Base-by-base conservation (phyloP, 169 alveolate genomes). In the Plasmodium cynomolgi region DNA sequence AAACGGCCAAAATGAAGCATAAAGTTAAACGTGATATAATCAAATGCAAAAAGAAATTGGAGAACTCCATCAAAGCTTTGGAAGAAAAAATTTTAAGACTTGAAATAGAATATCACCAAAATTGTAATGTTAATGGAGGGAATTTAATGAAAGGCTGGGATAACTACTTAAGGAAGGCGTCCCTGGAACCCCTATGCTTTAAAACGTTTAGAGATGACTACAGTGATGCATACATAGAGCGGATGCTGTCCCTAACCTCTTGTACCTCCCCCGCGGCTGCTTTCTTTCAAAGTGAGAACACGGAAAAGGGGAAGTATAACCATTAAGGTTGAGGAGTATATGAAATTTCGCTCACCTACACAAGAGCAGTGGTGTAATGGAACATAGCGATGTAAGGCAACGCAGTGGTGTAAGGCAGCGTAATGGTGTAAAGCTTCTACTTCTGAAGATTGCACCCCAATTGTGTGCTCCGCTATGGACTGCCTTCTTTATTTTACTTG, bases 61-160 rank as follows among this genome's bases (percentile, higher is more conserved):
- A 88, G 82, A 88, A 81, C 54, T 88, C 94, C 31, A 88, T 88
- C 29, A 88, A 88, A 68, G 94, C 90, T 1, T 80, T 88, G 77
- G 94, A 88, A 88, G 94, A 88, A 39, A 88, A 88, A 80, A 88
- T 88, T 80, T 88, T 88, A 80, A 88, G 94, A 62, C 94, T 88
- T 26, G 94, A 88, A 88, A 50, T 72, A 68, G 94, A 88, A 41
- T 88, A 88, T 88, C 94, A 88, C 47, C 26, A 88, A 47, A 88
- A 88, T 47, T 88, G 94, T 80, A 88, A 88, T 68, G 91, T 88
- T 41, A 54, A 88, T 88, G 94, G 94, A 73, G 94, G 94, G 20
- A 88, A 88, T 81, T 29, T 88, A 44, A 79, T 88, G 77, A 88
- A 88, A 88, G 94, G 94, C 0, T 88, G 94, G 94, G 94, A 88